A percentile compares a stretch with the other conserved stretches of the same genome.
Conservation (phyloP, 106 monocot genomes). For the Phalaenopsis aphrodite region DNA sequence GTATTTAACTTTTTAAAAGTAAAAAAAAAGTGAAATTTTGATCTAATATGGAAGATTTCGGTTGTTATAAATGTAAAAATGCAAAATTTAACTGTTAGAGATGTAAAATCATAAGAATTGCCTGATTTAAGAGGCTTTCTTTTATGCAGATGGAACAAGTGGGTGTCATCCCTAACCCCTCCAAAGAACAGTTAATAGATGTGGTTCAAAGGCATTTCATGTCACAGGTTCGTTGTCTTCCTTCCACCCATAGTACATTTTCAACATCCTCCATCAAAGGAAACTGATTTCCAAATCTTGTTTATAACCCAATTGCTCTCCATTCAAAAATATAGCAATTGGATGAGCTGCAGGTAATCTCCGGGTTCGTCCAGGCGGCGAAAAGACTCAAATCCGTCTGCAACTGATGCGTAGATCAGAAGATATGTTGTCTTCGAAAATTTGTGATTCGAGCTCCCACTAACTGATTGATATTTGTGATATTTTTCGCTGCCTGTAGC, state of each 20-base stretch:
- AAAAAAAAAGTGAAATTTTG: too few species aligned
- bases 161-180: constrained; percentile 59
- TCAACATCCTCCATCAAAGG: too few species aligned
- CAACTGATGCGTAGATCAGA: constrained; percentile 14
- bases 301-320: background rate
- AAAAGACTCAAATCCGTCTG: constrained; percentile 52
- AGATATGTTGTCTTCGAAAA: background rate
- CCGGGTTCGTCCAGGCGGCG: constrained; percentile 51
- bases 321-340: constrained; percentile 39
- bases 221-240: constrained; percentile 40
- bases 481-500: background rate
- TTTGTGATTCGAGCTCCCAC: background rate
- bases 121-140: too few species aligned
- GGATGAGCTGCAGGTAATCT: constrained; percentile 69
- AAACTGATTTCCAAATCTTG: too few species aligned
- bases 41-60: too few species aligned
- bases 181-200: constrained; percentile 74
- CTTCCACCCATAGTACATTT: too few species aligned
- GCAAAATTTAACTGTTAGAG: too few species aligned
- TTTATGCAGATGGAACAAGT: constrained; percentile 20
- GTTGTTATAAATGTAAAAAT: too few species aligned
- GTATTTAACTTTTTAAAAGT: too few species aligned
- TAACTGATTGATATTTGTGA: constrained; percentile 8
- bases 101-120: too few species aligned
- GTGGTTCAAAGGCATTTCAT: constrained; percentile 76